A percentile compares a stretch with the other conserved stretches of the same genome.
phyloP scores from a whole-genome alignment of 2,329 filamentous ascomycete species.

The Ophiosphaerella narmari region DNA sequence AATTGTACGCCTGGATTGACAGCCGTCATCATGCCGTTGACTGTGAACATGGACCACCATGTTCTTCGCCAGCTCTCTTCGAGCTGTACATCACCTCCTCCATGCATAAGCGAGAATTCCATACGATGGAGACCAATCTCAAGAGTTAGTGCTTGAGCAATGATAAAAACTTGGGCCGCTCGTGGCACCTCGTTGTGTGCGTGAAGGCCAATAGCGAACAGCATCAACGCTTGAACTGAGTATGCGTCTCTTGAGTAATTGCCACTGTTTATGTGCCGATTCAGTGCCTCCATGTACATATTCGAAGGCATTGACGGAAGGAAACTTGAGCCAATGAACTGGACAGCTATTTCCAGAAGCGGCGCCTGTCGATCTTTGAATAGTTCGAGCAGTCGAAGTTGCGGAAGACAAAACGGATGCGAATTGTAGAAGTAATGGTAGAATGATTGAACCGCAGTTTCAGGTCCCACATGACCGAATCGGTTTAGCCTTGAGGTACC shows the following conservation, averaged over 20 bases:
- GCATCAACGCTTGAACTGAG: slow-evolving; percentile 75
- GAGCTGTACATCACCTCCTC: slow-evolving; percentile 66
- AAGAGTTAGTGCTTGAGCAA: slow-evolving; percentile 73
- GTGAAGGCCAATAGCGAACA: slow-evolving; percentile 78
- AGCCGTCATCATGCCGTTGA: slow-evolving; percentile 82
- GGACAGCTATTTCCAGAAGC: slow-evolving; percentile 59
- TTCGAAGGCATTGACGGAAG: slow-evolving; percentile 52
- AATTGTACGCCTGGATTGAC: slow-evolving; percentile 75
- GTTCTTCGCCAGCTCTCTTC: slow-evolving; percentile 87
- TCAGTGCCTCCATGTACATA: slow-evolving; percentile 48
- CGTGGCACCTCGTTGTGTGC: slow-evolving; percentile 73
- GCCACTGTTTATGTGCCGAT: slow-evolving; percentile 36
- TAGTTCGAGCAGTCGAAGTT: slow-evolving; percentile 44
- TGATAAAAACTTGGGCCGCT: slow-evolving; percentile 68
- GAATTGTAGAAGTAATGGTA: slow-evolving; percentile 59
- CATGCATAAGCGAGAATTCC: slow-evolving; percentile 67
- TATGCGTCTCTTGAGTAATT: slow-evolving; percentile 51
- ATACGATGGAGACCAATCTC: slow-evolving; percentile 76
- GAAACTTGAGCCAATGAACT: slow-evolving; percentile 62
- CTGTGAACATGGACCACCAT: slow-evolving; percentile 86
- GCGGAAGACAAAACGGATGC: slow-evolving; percentile 62
- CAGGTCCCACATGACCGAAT: slow-evolving; percentile 33
- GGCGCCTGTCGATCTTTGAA: slow-evolving; percentile 47
- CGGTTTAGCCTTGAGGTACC: slow-evolving; percentile 36
- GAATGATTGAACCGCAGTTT: slow-evolving; percentile 39